phyloP scores from a whole-genome alignment of 768 basidiomycete species.

The Trametes cinnabarina region DNA sequence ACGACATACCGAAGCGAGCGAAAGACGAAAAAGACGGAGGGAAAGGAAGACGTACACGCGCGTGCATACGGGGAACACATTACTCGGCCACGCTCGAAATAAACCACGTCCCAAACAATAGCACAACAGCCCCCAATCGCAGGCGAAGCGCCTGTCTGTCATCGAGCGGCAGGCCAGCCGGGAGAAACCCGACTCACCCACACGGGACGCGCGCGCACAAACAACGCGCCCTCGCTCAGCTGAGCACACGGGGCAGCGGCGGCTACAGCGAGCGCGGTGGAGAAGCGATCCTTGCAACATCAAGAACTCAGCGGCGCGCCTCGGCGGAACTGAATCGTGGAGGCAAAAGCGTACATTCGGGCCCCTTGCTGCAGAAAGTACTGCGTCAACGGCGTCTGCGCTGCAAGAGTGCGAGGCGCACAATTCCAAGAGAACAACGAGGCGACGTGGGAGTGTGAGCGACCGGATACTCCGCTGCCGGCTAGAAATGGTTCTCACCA shows the following conservation, averaged over 20 bases:
- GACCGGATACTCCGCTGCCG: conserved; percentile 5
- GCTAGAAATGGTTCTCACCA: conserved; percentile 48
- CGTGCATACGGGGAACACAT: neutral
- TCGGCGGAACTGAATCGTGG: conserved; percentile 23
- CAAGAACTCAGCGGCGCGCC: conserved; percentile 25
- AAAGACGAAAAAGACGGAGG: too few species aligned
- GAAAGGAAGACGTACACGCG: neutral
- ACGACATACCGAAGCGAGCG: neutral
- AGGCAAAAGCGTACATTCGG: conserved; percentile 52
- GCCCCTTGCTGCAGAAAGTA: conserved; percentile 59
- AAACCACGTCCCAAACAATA: conserved; percentile 10
- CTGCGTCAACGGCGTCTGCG: conserved; percentile 52
- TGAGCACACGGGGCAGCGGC: neutral
- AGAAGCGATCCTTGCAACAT: conserved; percentile 24
- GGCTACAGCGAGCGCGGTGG: conserved; percentile 15
- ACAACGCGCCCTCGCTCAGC: neutral
- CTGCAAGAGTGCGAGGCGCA: conserved; percentile 27
- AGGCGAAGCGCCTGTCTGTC: neutral
- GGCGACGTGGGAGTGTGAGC: conserved; percentile 15
- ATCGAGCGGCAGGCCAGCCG: neutral
- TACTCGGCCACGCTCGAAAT: neutral
- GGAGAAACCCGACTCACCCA: neutral
- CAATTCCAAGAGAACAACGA: neutral
- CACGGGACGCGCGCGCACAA: neutral
- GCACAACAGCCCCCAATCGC: conserved; percentile 1